These are phyloP conservation scores for Debaryomyces prosopidis DNA, from an alignment of 805 yeast species.

Conservation along the genomic window DNA sequence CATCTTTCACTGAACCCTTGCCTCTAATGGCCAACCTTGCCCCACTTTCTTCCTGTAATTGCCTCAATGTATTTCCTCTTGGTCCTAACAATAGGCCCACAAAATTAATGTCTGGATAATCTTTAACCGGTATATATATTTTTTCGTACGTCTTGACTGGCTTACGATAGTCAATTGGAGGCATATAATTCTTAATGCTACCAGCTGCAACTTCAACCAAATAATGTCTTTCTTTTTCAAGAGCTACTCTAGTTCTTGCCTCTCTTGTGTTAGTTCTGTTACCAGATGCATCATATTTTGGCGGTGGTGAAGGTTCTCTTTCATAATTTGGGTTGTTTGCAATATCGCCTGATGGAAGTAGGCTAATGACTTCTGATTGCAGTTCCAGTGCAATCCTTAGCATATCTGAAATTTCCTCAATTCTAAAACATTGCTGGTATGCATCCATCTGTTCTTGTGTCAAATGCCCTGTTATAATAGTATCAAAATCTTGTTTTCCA, in stretches of 20 bases:
- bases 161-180: conserved; percentile 80
- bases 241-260: conserved; percentile 53
- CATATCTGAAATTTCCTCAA: conserved; percentile 74
- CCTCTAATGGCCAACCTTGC: conserved; percentile 92
- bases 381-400: conserved; percentile 38
- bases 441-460: conserved; percentile 76
- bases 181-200: conserved; percentile 70
- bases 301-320: conserved; percentile 88
- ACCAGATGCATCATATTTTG: conserved; percentile 81
- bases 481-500: conserved; percentile 23
- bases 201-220: conserved; percentile 75
- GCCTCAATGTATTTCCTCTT: conserved; percentile 85
- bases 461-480: conserved; percentile 43
- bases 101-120: conserved; percentile 89
- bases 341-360: conserved; percentile 43
- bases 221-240: conserved; percentile 78
- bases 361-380: conserved; percentile 40
- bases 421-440: conserved; percentile 66
- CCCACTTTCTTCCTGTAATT: conserved; percentile 80
- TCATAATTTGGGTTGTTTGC: conserved; percentile 33
- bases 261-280: conserved; percentile 85
- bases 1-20: conserved; percentile 93
- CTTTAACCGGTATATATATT: conserved; percentile 78
- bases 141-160: conserved; percentile 73
- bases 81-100: conserved; percentile 93